These are phyloP conservation scores for Scheffersomyces illinoinensis DNA, from an alignment of 1,139 yeast species.

Conservation along the genomic window DNA sequence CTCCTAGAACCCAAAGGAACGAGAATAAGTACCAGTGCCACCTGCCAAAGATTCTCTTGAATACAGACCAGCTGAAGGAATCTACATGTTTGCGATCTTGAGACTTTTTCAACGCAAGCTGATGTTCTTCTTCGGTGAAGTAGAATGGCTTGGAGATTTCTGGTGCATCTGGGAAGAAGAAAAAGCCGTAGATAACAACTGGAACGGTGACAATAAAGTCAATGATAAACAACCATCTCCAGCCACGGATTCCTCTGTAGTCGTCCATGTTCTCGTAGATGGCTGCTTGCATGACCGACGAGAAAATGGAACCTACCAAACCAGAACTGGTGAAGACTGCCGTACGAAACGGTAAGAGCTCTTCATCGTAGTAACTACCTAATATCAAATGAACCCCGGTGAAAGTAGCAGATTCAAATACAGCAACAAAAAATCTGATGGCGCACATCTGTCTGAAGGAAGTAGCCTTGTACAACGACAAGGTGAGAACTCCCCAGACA, in stretches of 20 bases:
- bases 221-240: slow-evolving; percentile 43
- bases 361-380: slow-evolving; percentile 54
- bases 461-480: slow-evolving; percentile 48
- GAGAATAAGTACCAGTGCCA: slow-evolving; percentile 65
- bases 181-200: slow-evolving; percentile 52
- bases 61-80: slow-evolving; percentile 42
- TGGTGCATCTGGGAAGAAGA: slow-evolving; percentile 62
- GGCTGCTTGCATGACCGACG: slow-evolving; percentile 37
- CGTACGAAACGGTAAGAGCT: slow-evolving; percentile 48
- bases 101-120: slow-evolving; percentile 26
- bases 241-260: slow-evolving; percentile 32
- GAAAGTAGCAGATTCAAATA: slow-evolving; percentile 57
- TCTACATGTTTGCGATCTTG: slow-evolving; percentile 30
- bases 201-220: slow-evolving; percentile 43
- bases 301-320: slow-evolving; percentile 50
- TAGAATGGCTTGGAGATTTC: slow-evolving; percentile 39
- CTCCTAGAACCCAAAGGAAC: slow-evolving; percentile 58
- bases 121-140: slow-evolving; percentile 35
- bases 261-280: slow-evolving; percentile 33
- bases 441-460: slow-evolving; percentile 47
- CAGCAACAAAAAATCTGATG: slow-evolving; percentile 54
- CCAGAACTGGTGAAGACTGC: slow-evolving; percentile 58
- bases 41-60: slow-evolving; percentile 49
- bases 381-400: slow-evolving; percentile 54
- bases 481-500: slow-evolving; percentile 56